Evolutionary conservation across 495 filamentous ascomycete species (phyloP).

Genomic region (Poronia punctata): DNA sequence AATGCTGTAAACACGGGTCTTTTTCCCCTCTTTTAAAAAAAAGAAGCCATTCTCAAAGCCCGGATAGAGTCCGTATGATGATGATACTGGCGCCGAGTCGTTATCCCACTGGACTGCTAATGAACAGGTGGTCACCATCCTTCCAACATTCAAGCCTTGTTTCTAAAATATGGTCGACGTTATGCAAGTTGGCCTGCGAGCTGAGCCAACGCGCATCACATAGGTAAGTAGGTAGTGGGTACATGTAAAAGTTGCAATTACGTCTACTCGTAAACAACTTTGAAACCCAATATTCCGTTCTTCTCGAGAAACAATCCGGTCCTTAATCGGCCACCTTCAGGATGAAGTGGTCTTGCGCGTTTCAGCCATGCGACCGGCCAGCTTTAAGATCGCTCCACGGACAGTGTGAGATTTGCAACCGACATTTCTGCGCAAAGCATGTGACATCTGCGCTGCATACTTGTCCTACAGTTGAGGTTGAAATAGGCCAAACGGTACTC

Average conservation of each 20-base stretch:
- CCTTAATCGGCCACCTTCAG: constrained; percentile 1
- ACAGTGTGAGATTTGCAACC: constrained; percentile 15
- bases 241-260: neutral
- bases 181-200: too few relatives aligned
- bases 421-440: constrained; percentile 29
- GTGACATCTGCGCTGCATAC: constrained; percentile 9
- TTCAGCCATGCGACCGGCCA: constrained; percentile 11
- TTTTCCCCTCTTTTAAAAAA: too few relatives aligned
- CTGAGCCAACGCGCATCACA: too few relatives aligned
- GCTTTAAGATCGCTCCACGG: constrained; percentile 9
- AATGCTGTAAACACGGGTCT: too few relatives aligned
- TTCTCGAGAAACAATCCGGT: constrained; percentile 1
- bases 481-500: constrained; percentile 10
- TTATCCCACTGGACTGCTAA: too few relatives aligned
- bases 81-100: too few relatives aligned
- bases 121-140: too few relatives aligned
- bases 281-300: neutral
- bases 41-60: too few relatives aligned
- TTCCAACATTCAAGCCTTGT: too few relatives aligned
- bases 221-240: neutral
- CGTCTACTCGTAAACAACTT: too few relatives aligned
- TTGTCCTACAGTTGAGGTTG: constrained; percentile 15
- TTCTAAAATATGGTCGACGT: too few relatives aligned
- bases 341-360: constrained; percentile 15
- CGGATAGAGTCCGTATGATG: too few relatives aligned